Evolutionary conservation across 768 basidiomycete genomes (phyloP).

Genomic region (Russula sp.): DNA sequence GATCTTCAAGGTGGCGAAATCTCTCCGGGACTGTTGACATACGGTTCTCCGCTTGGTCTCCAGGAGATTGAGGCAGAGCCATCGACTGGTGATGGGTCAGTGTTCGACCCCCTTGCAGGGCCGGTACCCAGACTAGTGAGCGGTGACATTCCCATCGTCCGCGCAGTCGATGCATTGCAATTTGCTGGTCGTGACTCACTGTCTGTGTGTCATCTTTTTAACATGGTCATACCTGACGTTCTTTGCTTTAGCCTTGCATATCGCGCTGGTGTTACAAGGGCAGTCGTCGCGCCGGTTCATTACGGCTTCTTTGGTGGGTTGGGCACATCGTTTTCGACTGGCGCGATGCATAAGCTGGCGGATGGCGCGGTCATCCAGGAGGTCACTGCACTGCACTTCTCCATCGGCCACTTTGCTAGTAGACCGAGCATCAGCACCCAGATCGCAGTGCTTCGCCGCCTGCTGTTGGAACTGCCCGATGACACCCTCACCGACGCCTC

Average conservation of each 20-base stretch:
- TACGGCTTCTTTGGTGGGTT: conserved; percentile 60
- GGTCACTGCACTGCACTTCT: conserved; percentile 64
- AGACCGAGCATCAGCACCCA: conserved; percentile 62
- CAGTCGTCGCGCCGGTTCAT: conserved; percentile 57
- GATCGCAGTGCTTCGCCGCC: conserved; percentile 54
- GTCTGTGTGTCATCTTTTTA: conserved; percentile 37
- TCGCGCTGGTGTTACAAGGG: conserved; percentile 68
- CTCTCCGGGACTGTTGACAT: conserved; percentile 59
- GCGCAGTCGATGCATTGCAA: conserved; percentile 70
- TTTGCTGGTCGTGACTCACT: conserved; percentile 59
- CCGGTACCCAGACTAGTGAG: conserved; percentile 39
- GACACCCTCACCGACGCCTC: conserved; percentile 43
- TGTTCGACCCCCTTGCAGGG: conserved; percentile 45
- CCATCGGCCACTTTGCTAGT: conserved; percentile 46
- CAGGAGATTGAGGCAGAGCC: conserved; percentile 64
- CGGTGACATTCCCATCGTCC: conserved; percentile 43
- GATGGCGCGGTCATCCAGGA: conserved; percentile 63
- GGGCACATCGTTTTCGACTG: conserved; percentile 57
- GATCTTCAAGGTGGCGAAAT: conserved; percentile 67
- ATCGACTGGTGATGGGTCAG: conserved; percentile 54
- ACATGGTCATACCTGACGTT: conserved; percentile 16
- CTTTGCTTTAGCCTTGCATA: conserved; percentile 59
- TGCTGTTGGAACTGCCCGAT: conserved; percentile 41
- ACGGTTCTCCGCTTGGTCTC: conserved; percentile 62
- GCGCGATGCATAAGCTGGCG: conserved; percentile 56